Conservation (phyloP, 202 grass and related monocot species). For the Elaeis oleifera region DNA sequence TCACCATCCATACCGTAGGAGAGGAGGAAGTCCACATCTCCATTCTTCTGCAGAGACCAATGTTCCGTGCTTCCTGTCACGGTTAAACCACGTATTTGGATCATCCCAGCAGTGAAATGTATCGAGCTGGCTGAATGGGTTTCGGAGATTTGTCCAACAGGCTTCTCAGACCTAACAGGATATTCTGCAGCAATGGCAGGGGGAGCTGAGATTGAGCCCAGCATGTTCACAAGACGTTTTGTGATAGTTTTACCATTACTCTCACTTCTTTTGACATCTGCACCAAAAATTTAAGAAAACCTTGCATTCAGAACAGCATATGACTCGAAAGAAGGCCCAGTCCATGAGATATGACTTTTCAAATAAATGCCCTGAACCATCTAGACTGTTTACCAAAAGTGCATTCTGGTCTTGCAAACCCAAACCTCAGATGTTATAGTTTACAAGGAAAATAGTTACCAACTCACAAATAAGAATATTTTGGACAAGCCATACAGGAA, state of each 20-base stretch:
- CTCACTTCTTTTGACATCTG: slow-evolving; percentile 21
- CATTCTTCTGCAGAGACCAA: slow-evolving; percentile 51
- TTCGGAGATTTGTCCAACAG: slow-evolving; percentile 21
- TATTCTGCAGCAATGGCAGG: slow-evolving; percentile 66
- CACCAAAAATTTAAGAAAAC: slow-evolving; percentile 21
- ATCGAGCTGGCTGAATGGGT: slow-evolving; percentile 30
- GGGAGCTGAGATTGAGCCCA: slow-evolving; percentile 57
- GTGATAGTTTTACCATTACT: slow-evolving; percentile 7
- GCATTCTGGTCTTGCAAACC: too few relatives aligned
- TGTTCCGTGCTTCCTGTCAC: slow-evolving; percentile 10
- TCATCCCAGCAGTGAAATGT: slow-evolving; percentile 43
- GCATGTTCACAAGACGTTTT: slow-evolving; percentile 47
- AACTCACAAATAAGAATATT: too few relatives aligned
- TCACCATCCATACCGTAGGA: slow-evolving; percentile 40
- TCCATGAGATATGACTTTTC: too few relatives aligned
- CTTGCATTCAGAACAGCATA: too few relatives aligned
- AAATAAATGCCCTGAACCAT: too few relatives aligned
- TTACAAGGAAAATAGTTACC: too few relatives aligned
- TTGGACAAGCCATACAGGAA: too few relatives aligned
- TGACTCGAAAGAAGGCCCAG: too few relatives aligned
- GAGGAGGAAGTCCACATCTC: slow-evolving; percentile 38
- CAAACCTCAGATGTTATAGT: too few relatives aligned
- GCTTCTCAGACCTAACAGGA: slow-evolving; percentile 36
- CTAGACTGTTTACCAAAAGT: too few relatives aligned
- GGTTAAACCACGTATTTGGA: slow-evolving; percentile 38